Evolutionary conservation across 1,139 yeast species (phyloP), one percentile per base, ranked within the genome.

Genomic region (Geotrichum bryndzae): DNA sequence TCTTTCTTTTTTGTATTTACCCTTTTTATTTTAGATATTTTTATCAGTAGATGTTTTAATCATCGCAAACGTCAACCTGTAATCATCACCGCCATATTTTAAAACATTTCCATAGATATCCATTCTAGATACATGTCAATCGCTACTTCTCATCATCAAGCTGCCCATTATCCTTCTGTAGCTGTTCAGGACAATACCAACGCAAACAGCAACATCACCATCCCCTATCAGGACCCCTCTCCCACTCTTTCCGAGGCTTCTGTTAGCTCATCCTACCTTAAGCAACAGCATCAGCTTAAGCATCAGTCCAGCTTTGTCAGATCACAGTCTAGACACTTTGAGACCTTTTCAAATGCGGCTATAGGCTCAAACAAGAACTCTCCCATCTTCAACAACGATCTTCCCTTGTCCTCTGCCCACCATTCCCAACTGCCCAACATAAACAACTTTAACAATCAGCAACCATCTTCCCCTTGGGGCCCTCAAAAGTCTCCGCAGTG

Each of bases 401-500:
- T 41, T 15, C 48, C 48, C n/a, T 41, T 41, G 48, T 41, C 48
- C 22, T 41, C 48, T 8, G 48, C 48, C 22, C 48, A 41, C 23
- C 18, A 41, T 15, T 41, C 48, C 23, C 48, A 41, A 41, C n/a
- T 41, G 22, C 48, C 48, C 8, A 41, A 41, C 22, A 41, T 41
- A 23, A 41, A 41, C 48, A 41, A 41, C 48, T 41, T 41, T 10
- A 41, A 38, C 45, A 38, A 41, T 18, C 48, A 41, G 48, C 48
- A 41, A 41, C 54, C 63, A 41, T 58, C 63, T 45, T 61, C 63
- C 53, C 62, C 62, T 41, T 60, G 63, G 61, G 63, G 56, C 13
- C 35, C 29, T 27, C 62, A 59, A 53, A 64, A 69, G 77, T 66
- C 72, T 25, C 48, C 48, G 5, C 46, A 51, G 13, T 45, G 46